phyloP scores from a whole-genome alignment of 1,284 basidiomycete species.

The Veloporphyrellus conicus region DNA sequence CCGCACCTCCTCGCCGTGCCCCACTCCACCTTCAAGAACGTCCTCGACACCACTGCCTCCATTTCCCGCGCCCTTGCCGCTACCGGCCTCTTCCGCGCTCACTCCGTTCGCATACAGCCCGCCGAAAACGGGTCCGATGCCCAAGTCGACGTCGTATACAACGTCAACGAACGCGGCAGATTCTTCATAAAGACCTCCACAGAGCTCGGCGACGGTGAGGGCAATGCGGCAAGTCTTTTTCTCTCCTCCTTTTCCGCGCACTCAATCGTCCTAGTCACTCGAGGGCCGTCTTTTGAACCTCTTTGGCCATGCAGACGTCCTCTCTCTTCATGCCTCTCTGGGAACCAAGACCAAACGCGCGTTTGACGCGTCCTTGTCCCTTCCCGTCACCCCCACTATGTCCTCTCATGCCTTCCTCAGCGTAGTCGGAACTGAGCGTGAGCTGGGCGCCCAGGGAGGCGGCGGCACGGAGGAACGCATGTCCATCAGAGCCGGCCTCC shows the following conservation, averaged over 20 bases:
- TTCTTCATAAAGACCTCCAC: conserved; percentile 85
- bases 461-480: conserved; percentile 26
- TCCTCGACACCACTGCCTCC: conserved; percentile 64
- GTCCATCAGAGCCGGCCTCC: conserved; percentile 18
- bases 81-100: conserved; percentile 71
- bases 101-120: conserved; percentile 71
- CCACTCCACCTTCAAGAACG: conserved; percentile 51
- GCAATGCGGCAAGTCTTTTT: conserved; percentile 66
- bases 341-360: conserved; percentile 88
- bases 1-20: conserved; percentile 40
- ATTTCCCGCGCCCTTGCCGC: conserved; percentile 62
- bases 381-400: conserved; percentile 57
- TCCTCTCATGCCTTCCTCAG: conserved; percentile 39
- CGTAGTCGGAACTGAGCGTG: conserved; percentile 28
- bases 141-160: conserved; percentile 85
- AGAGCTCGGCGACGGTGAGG: conserved; percentile 92
- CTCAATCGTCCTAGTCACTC: conserved; percentile 50
- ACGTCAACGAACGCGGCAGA: conserved; percentile 72
- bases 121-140: conserved; percentile 44
- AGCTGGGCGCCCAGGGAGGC: conserved; percentile 26
- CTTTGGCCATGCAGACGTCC: conserved; percentile 86
- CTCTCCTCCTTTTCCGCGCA: not conserved
- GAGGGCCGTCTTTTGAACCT: conserved; percentile 82
- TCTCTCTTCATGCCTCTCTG: conserved; percentile 80
- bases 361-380: conserved; percentile 64